These are phyloP conservation scores for Aspergillus clavatus DNA, from an alignment of 2,329 filamentous ascomycete species.

Conservation along the genomic window DNA sequence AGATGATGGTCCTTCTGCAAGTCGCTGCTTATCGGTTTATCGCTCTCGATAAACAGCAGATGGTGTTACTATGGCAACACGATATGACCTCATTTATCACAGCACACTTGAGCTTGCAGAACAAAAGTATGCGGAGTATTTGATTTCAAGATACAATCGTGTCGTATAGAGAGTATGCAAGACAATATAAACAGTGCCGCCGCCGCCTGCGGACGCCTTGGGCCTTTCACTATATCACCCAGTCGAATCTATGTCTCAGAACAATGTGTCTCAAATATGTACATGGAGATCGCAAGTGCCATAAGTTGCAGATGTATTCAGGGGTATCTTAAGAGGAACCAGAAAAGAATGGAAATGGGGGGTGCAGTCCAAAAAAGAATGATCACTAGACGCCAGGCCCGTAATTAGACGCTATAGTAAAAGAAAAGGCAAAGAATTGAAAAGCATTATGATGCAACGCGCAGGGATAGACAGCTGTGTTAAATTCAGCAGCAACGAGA, in stretches of 20 bases:
- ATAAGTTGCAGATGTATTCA: conserved; percentile 31
- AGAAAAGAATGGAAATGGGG: conserved; percentile 14
- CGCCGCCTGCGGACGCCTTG: conserved; percentile 13
- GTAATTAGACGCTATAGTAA: conserved; percentile 2
- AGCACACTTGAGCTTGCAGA: too few species aligned
- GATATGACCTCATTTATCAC: neutral
- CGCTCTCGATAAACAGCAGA: neutral
- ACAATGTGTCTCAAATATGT: conserved; percentile 24
- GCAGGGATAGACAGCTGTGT: neutral
- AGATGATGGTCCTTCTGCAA: too few species aligned
- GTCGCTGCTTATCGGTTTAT: conserved; percentile 11
- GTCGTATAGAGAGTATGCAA: neutral
- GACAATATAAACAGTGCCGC: conserved; percentile 2
- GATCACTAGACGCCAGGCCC: conserved; percentile 19
- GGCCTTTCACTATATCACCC: conserved; percentile 4
- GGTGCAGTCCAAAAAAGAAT: conserved; percentile 9
- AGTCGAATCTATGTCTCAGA: conserved; percentile 22
- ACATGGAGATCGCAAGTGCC: conserved; percentile 28
- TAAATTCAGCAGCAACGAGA: too few species aligned
- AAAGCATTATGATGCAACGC: neutral
- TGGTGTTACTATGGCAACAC: neutral
- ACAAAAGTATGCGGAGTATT: too few species aligned
- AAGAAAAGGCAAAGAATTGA: neutral
- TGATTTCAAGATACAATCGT: too few species aligned
- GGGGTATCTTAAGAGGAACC: conserved; percentile 36